Evolutionary conservation across 1,284 basidiomycete species (phyloP), one percentile per base, ranked within the genome.

Genomic region (Marasmius tenuissimus): DNA sequence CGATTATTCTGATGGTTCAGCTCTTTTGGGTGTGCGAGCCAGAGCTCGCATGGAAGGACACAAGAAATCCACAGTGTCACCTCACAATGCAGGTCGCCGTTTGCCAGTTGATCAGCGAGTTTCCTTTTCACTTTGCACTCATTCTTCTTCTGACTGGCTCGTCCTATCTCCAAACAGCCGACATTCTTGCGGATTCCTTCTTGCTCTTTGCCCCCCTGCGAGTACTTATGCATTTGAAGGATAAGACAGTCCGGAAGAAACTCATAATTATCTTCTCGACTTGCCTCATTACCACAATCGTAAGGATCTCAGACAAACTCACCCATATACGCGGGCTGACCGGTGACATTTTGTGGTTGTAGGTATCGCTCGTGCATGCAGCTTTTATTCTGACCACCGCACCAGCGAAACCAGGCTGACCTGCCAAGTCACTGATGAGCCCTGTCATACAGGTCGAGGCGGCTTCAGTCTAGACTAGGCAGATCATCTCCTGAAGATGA

Each of bases 201-300:
- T 70, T 80, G 48, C 71, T 80, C 47, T 39, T 70, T 3, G 66
- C 73, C 0, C 78, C 78, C 7, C 62, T 79, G 27, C 73, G 71
- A 20, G 68, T 80, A 6, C 71, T 81, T 49, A 63, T 67, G 37
- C 67, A 72, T 34, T 70, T 79, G 47, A 68, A 70, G 51, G 75
- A 79, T 40, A 68, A 61, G 27, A 62, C 67, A 42, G 69, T 78
- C 1, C 73, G 76, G 10, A 69, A 71, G 27, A 75, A 76, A 14
- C 72, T 80, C 47, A 69, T 74, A 57, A 61, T 75, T 57, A 77
- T 78, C 37, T 80, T 80, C 63, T 77, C 76, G 4, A 78, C 77
- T 6, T 75, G 72, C 59, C 73, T 77, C 50, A 63, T 75, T 16
- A 78, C 76, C 4, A 78, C 76, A 1, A 69, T 77, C 53, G 57